Base-by-base conservation (phyloP, 345 rosid genomes). In the Anastatica hierochuntica region DNA sequence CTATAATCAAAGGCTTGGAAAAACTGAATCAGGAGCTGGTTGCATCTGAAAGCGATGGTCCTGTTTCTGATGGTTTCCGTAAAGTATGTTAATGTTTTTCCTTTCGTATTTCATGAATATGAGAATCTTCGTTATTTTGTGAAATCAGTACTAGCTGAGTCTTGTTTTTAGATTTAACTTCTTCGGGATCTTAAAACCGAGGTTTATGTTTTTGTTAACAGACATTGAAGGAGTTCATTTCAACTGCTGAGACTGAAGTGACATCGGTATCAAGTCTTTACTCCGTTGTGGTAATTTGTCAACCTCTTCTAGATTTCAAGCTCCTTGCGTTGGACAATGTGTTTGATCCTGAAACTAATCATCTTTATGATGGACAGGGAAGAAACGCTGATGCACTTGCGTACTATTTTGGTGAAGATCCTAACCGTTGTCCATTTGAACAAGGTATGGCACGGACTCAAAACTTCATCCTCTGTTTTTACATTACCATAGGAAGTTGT, bases 361-460 rank as follows among this genome's bases (percentile, higher is more conserved):
- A n/a, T n/a, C n/a, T n/a, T n/a, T n/a, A n/a, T 33, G 50, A 35
- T 73, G 70, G 56, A 61, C 84, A 94, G 99, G 99, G 97, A 58
- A 83, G 84, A 64, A 88, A 88, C 72, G 99, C 99, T 41, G 95
- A 94, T 82, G 92, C 89, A 56, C 97, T 94, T 69, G 97, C 85
- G 12, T 71, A 77, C 49, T 94, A 94, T 55, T 94, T 94, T 62
- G 87, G 89, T 5, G 99, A 94, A 81, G 99, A 94, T 77, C 99
- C 99, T 10, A 84, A 81, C 13, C 84, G 88, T 20, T 88, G 81
- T 66, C 99, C 94, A 1, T 88, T 88, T 77, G 99, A 94, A 71
- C 99, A 94, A 88, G 99, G 99, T 83, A 74, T 47, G 65, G 30
- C 40, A 15, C 10, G 14, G 36, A 38, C 35, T 42, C 34, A 56